These are phyloP conservation scores for Pestalotiopsis sp. DNA, from an alignment of 2,329 filamentous ascomycete species.

Conservation along the genomic window DNA sequence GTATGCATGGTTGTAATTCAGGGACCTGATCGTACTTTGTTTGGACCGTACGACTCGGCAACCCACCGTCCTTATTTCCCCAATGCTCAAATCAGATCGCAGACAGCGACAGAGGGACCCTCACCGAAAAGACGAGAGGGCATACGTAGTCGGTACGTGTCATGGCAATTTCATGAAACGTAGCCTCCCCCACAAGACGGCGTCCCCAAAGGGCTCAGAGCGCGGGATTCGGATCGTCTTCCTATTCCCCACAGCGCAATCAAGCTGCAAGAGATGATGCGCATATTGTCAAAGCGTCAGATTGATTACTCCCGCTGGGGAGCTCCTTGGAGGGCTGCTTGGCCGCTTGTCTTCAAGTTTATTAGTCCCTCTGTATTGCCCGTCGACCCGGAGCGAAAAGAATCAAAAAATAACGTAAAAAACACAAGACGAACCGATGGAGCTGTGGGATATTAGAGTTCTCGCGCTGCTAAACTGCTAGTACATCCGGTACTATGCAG, in stretches of 20 bases:
- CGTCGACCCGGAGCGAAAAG: not conserved
- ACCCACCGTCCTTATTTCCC: not conserved
- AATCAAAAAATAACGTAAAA: not conserved
- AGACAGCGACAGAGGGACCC: not conserved
- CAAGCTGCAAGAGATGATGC: constrained; percentile 15
- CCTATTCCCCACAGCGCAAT: constrained; percentile 12
- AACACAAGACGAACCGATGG: constrained; percentile 7
- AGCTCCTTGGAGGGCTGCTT: not conserved
- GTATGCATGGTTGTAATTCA: too few relatives aligned
- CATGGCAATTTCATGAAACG: constrained; percentile 12
- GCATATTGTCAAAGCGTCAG: constrained; percentile 17
- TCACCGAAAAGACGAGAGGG: not conserved
- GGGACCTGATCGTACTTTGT: not conserved
- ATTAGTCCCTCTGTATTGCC: not conserved
- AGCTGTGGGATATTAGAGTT: not conserved
- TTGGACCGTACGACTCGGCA: not conserved
- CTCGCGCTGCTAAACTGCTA: not conserved
- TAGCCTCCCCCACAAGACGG: constrained; percentile 6
- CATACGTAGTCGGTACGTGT: constrained; percentile 12
- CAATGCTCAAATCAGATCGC: not conserved
- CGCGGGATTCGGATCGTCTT: constrained; percentile 16
- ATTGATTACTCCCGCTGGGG: constrained; percentile 6
- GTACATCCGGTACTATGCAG: not conserved
- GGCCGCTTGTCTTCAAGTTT: not conserved
- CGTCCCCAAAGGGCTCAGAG: not conserved